Base-by-base conservation (phyloP, 1,139 yeast genomes). In the Kodamaea suecica region DNA sequence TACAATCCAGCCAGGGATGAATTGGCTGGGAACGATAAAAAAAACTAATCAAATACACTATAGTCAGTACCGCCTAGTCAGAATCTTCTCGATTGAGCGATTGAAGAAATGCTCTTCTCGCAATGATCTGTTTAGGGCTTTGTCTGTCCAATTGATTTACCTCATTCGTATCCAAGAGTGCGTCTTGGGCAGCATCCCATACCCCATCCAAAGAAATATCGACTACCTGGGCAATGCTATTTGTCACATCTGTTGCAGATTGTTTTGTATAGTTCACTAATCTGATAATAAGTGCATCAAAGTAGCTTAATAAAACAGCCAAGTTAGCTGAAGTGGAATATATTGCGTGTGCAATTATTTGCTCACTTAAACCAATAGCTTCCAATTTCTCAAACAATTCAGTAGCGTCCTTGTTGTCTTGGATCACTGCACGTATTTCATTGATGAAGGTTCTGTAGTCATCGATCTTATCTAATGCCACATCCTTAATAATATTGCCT, bases 171-270 rank as follows among this genome's bases (percentile, higher is more conserved):
- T 42, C 40, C 24, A 62, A 45, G 23, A 44, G 35, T 1, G 38
- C 34, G 45, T 62, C 68, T 27, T 51, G 49, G 6, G 45, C 42
- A 20, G 38, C 43, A 34, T 50, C 56, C 70, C 70, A 63, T 17
- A 60, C 38, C 2, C 66, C 65, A n/a, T 40, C 36, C 6, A 13
- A 46, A 41, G 11, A 30, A 11, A 23, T 27, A 32, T 29, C 44
- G 40, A 36, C 36, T 3, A 28, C 31, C 9, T n/a, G n/a, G n/a
- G n/a, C n/a, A n/a, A n/a, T n/a, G n/a, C n/a, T n/a, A n/a, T n/a
- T n/a, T n/a, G n/a, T n/a, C n/a, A n/a, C n/a, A n/a, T n/a, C n/a
- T n/a, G n/a, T n/a, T n/a, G n/a, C n/a, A n/a, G n/a, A n/a, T n/a
- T n/a, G n/a, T 27, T 10, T 32, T 17, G 39, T 34, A 34, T 36